Percentiles rank a stretch among this genome's conserved stretches.
These are phyloP conservation scores for Pleurotus ostreatus DNA, from an alignment of 768 basidiomycete species.

Conservation along the genomic window DNA sequence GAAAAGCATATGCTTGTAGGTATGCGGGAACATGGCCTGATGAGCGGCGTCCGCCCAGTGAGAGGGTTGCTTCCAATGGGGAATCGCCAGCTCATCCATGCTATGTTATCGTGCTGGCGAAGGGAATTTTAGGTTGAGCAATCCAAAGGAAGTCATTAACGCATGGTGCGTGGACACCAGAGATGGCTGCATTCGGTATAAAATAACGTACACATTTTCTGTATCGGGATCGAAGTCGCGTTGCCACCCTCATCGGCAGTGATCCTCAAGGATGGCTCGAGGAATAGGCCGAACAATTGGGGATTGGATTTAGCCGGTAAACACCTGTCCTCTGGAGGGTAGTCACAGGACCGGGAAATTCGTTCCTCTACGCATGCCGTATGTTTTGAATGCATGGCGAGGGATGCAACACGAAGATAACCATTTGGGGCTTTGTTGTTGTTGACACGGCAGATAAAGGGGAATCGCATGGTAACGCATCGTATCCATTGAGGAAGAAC, in stretches of 20 bases:
- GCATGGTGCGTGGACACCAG: neutral
- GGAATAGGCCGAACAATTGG: conserved; percentile 25
- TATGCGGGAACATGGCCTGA: neutral
- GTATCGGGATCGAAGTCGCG: neutral
- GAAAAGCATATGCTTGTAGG: neutral
- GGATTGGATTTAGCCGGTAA: conserved; percentile 18
- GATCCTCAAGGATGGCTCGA: conserved; percentile 12
- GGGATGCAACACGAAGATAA: neutral
- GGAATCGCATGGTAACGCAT: neutral
- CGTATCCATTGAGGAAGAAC: neutral
- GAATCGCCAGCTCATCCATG: neutral
- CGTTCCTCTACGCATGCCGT: neutral
- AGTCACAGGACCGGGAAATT: conserved; percentile 16
- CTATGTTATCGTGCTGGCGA: conserved; percentile 1
- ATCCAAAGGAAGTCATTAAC: neutral
- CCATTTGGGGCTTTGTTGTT: neutral
- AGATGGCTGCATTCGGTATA: too few relatives aligned
- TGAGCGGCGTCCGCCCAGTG: neutral
- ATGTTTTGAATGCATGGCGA: neutral
- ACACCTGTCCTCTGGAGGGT: conserved; percentile 22
- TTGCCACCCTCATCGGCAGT: neutral
- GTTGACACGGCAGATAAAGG: neutral
- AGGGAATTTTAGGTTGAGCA: neutral
- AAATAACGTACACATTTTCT: neutral
- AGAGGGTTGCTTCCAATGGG: neutral